Base-by-base conservation (phyloP, 495 filamentous ascomycete species). In the Beverwykella pulmonaria region DNA sequence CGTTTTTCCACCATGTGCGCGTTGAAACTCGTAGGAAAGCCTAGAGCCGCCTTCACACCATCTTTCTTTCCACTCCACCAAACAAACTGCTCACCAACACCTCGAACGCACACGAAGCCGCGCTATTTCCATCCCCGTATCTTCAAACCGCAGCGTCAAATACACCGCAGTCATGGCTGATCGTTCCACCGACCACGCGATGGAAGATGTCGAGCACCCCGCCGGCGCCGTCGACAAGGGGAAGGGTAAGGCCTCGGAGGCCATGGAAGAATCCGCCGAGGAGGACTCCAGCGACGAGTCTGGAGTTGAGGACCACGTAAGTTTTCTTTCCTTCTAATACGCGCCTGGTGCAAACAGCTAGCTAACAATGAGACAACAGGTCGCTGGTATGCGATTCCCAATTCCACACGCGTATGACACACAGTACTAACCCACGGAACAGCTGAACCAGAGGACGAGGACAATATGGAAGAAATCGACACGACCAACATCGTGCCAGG, bases 401-500 rank as follows among this genome's bases (percentile, higher is more conserved):
- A 14, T 17, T 41, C 27, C 20, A 36, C 20, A 44, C 53, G 20
- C 6, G 19, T 36, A 26, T 19, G 49, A 17, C 26, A n/a, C 17
- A 23, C 17, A n/a, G n/a, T 48, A 52, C 59, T 73, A 41, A 73
- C 55, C 9, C 12, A 22, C 7, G 3, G 7, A 23, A 23, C 26
- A 70, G 70, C 41, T 20, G 87, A 86, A 12, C 85, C 86, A 46
- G 89, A 89, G 1, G 89, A 90, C 14, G 90, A 90, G 53, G 91
- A 94, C 71, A 87, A 90, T 78, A 86, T 97, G 80, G 90, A 92
- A 75, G 92, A 92, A 76, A 95, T 98, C 76, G 91, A 95, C 75
- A 78, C 84, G 39, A 83, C 84, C 69, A 97, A 97, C 82, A 97
- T 98, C 79, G 86, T 98, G 73, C 52, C 65, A 9, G 81, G 78